These are phyloP conservation scores for Dendrostoma leiphaemia DNA, from an alignment of 2,329 filamentous ascomycete genomes.

Conservation along the genomic window DNA sequence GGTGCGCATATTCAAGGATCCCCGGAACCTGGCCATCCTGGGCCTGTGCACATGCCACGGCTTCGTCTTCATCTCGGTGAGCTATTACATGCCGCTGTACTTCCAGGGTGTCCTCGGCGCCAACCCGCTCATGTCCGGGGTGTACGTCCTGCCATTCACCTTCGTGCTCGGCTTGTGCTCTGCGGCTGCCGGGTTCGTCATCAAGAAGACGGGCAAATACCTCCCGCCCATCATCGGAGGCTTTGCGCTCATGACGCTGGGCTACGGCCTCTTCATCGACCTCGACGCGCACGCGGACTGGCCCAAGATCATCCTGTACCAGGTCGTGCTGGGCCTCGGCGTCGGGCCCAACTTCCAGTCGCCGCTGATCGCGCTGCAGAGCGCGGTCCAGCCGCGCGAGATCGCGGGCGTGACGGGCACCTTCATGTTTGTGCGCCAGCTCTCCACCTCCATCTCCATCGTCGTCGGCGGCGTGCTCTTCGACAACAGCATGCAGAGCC, in stretches of 20 bases:
- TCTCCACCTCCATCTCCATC: constrained; percentile 56
- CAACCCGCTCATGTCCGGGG: constrained; percentile 57
- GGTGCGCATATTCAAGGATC: constrained; percentile 54
- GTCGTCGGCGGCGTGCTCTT: constrained; percentile 51
- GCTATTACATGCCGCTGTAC: constrained; percentile 73
- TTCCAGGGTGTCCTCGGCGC: constrained; percentile 67
- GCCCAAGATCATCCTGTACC: constrained; percentile 49
- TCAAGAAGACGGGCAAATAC: constrained; percentile 57
- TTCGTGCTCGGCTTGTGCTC: constrained; percentile 44
- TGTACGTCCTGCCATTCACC: constrained; percentile 63
- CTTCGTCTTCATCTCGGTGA: constrained; percentile 61
- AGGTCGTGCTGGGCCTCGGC: constrained; percentile 59
- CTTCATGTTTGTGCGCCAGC: constrained; percentile 58
- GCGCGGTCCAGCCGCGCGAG: constrained; percentile 56
- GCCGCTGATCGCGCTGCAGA: constrained; percentile 63
- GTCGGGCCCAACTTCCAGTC: constrained; percentile 63
- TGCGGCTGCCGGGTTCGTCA: constrained; percentile 39
- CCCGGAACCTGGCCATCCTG: constrained; percentile 58
- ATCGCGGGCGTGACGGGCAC: constrained; percentile 63
- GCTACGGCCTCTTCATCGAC: constrained; percentile 55
- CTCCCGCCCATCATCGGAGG: constrained; percentile 52
- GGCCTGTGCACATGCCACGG: constrained; percentile 42
- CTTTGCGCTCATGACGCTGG: constrained; percentile 54
- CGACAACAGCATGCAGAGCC: constrained; percentile 38
- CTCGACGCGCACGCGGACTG: constrained; percentile 50